Conservation (phyloP, 257 asterid genomes). For the Primulina tabacum region DNA sequence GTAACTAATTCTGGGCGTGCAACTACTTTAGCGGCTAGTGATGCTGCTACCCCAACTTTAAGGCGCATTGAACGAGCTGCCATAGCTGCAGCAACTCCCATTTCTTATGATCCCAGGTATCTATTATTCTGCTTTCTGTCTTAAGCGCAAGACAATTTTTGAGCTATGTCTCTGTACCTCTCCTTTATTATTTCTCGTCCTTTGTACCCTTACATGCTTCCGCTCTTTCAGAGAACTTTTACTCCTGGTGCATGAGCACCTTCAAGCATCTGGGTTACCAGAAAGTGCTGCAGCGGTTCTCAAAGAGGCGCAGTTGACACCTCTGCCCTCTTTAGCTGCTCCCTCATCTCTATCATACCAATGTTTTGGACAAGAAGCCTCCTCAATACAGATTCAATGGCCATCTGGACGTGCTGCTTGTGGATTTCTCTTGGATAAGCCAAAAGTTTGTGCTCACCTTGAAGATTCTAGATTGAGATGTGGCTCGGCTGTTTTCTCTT, state of each 20-base stretch:
- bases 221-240: slow-evolving; percentile 72
- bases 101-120: slow-evolving; percentile 89
- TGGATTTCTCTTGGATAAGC: slow-evolving; percentile 70
- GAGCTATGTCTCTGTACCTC: neutral
- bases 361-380: slow-evolving; percentile 61
- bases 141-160: neutral
- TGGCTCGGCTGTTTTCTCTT: slow-evolving; percentile 45
- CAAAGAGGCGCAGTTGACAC: slow-evolving; percentile 85
- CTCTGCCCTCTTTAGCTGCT: slow-evolving; percentile 84
- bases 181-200: slow-evolving; percentile 7
- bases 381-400: slow-evolving; percentile 73
- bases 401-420: slow-evolving; percentile 73
- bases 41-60: slow-evolving; percentile 94
- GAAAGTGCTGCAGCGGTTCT: slow-evolving; percentile 71
- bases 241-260: slow-evolving; percentile 89
- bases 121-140: slow-evolving; percentile 24
- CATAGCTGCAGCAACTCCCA: slow-evolving; percentile 98
- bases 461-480: slow-evolving; percentile 46
- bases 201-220: slow-evolving; percentile 12
- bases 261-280: slow-evolving; percentile 83
- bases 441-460: slow-evolving; percentile 37
- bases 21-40: slow-evolving; percentile 92
- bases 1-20: slow-evolving; percentile 98
- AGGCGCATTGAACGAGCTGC: slow-evolving; percentile 99
- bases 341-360: slow-evolving; percentile 85